phyloP scores from a whole-genome alignment of 2,329 filamentous ascomycete species.

The Colletotrichum tofieldiae region DNA sequence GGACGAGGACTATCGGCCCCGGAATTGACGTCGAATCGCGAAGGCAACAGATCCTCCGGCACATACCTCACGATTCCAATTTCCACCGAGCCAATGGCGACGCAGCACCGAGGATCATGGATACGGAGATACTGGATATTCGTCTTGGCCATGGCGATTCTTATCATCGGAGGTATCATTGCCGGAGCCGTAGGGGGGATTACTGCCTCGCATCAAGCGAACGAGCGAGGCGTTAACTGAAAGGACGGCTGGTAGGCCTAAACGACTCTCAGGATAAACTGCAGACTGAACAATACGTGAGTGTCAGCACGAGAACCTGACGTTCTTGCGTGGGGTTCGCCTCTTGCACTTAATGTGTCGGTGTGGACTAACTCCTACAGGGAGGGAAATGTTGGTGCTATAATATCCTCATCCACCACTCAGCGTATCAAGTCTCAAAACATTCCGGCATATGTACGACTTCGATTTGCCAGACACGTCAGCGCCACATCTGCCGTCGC shows the following conservation, averaged over 20 bases:
- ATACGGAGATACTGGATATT: slow-evolving; percentile 38
- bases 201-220: slow-evolving; percentile 15
- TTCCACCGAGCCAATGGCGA: not conserved
- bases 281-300: not conserved
- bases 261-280: not conserved
- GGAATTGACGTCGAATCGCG: slow-evolving; percentile 5
- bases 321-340: not conserved
- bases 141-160: slow-evolving; percentile 32
- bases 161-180: slow-evolving; percentile 32
- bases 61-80: slow-evolving; percentile 34
- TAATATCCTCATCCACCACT: no score
- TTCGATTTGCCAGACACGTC: not conserved
- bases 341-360: no score
- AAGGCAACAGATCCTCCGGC: slow-evolving; percentile 17
- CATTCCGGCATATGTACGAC: no score
- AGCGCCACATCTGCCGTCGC: not conserved
- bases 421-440: not conserved
- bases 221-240: not conserved
- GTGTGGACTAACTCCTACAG: not conserved
- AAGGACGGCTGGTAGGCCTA: no score
- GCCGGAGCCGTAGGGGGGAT: slow-evolving; percentile 35
- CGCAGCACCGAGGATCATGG: slow-evolving; percentile 8
- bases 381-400: not conserved
- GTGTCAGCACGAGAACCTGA: not conserved
- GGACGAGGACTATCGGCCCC: not conserved